Evolutionary conservation across 768 basidiomycete species (phyloP).

Genomic region (Mycena alexandri): DNA sequence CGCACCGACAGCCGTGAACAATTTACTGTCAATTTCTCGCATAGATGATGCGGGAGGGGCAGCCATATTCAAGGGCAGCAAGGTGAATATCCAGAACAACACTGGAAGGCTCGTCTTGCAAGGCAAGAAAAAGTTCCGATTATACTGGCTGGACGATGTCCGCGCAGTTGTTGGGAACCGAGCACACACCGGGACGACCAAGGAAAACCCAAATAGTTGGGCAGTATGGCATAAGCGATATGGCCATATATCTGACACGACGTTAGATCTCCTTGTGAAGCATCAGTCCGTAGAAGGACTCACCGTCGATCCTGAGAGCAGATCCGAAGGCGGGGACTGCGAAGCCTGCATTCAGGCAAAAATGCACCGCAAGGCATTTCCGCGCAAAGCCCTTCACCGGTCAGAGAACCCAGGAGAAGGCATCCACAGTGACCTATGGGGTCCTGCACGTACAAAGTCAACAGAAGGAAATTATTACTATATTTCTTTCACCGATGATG

Average conservation of each 20-base stretch:
- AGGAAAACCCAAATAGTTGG: constrained; percentile 18
- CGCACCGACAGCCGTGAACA: constrained; percentile 11
- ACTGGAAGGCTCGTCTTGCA: constrained; percentile 8
- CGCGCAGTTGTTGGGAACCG: not conserved
- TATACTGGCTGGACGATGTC: constrained; percentile 18
- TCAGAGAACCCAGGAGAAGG: no score
- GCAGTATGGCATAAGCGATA: constrained; percentile 18
- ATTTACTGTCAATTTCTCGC: no score
- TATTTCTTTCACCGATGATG: constrained; percentile 27
- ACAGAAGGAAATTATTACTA: constrained; percentile 7
- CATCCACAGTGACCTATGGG: not conserved
- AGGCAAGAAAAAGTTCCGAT: constrained; percentile 27
- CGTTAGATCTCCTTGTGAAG: constrained; percentile 11
- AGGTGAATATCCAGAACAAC: not conserved
- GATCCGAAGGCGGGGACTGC: constrained; percentile 1
- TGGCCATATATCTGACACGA: constrained; percentile 15
- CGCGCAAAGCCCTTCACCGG: not conserved
- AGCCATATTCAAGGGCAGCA: constrained; percentile 8
- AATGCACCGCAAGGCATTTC: constrained; percentile 24
- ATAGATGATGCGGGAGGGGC: constrained; percentile 20
- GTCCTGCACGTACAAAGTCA: constrained; percentile 4
- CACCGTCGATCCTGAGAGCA: constrained; percentile 11
- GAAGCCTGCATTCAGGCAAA: constrained; percentile 26
- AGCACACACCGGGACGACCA: not conserved
- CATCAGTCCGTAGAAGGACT: constrained; percentile 17